phyloP scores from a whole-genome alignment of 495 filamentous ascomycete genomes.

The Clohesyomyces aquaticus region DNA sequence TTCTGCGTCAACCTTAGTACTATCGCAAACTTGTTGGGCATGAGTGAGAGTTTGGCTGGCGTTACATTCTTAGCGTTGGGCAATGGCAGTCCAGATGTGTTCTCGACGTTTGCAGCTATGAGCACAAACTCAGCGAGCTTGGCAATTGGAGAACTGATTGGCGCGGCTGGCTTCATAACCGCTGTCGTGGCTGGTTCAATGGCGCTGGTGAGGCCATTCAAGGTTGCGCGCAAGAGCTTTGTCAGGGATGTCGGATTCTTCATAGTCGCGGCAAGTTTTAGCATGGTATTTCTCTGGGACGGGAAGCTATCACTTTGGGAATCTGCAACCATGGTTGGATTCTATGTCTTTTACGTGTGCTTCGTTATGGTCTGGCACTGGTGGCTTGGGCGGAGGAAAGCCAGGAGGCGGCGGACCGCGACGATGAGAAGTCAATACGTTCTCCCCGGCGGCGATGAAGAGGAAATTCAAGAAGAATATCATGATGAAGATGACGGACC shows the following conservation, averaged over 20 bases:
- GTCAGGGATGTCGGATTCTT: conserved; percentile 94
- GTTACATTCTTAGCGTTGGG: conserved; percentile 97
- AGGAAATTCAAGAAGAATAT: conserved; percentile 69
- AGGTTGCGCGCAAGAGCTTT: conserved; percentile 84
- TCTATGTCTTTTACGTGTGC: conserved; percentile 88
- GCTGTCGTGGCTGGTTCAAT: conserved; percentile 98
- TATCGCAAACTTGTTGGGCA: conserved; percentile 79
- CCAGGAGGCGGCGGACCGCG: conserved; percentile 63
- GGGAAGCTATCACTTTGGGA: conserved; percentile 87
- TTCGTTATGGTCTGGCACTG: conserved; percentile 94
- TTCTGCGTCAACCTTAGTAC: conserved; percentile 97
- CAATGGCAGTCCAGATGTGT: conserved; percentile 99
- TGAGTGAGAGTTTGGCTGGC: conserved; percentile 95
- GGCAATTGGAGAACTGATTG: conserved; percentile 93
- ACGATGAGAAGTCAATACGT: conserved; percentile 75
- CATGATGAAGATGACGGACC: conserved; percentile 69
- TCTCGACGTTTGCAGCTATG: conserved; percentile 98
- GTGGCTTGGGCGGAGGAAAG: conserved; percentile 66
- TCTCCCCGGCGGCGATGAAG: conserved; percentile 68
- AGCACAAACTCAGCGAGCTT: conserved; percentile 92
- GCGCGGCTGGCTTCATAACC: conserved; percentile 94
- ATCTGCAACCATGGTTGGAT: conserved; percentile 83
- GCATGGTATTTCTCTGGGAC: conserved; percentile 84
- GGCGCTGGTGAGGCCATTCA: conserved; percentile 92
- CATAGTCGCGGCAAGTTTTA: conserved; percentile 82